Evolutionary conservation across 306 rosid genomes (phyloP).

Genomic region (Dryas drummondii): DNA sequence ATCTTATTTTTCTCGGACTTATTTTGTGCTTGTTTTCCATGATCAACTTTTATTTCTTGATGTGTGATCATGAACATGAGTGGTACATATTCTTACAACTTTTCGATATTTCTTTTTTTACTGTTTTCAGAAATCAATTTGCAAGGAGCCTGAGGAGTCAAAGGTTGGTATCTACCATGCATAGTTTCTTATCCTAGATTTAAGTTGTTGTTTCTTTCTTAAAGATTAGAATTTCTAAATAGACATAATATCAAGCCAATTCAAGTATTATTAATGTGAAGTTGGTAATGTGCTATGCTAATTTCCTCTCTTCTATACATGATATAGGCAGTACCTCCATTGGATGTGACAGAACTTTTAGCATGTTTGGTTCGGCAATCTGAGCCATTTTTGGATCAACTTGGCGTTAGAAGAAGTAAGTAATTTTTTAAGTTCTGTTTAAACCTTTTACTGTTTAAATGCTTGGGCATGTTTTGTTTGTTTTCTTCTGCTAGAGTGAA

Average conservation of each 20-base stretch:
- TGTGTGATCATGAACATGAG: background rate
- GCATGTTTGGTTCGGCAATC: constrained; percentile 90
- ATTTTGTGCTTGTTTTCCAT: background rate
- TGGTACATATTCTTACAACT: constrained; percentile 22
- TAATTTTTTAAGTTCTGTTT: constrained; percentile 10
- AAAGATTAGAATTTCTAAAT: background rate
- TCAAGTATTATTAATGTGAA: background rate
- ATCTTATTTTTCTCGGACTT: background rate
- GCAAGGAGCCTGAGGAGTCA: constrained; percentile 70
- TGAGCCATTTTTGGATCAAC: constrained; percentile 86
- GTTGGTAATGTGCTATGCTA: constrained; percentile 15
- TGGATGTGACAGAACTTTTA: constrained; percentile 90
- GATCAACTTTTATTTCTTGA: background rate
- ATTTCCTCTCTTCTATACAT: constrained; percentile 22
- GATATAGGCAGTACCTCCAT: constrained; percentile 79
- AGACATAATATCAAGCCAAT: background rate
- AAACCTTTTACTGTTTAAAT: background rate
- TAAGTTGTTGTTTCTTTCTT: background rate
- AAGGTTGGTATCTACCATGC: constrained; percentile 55
- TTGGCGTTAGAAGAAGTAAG: constrained; percentile 80
- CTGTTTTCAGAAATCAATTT: constrained; percentile 74
- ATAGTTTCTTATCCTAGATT: background rate
- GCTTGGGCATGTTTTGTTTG: background rate
- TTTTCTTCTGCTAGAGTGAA: background rate
- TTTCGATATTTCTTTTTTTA: background rate